Percentiles rank a stretch among this genome's conserved stretches.
Conservation (phyloP, 805 yeast genomes). For the Citeromyces nyonsensis region DNA sequence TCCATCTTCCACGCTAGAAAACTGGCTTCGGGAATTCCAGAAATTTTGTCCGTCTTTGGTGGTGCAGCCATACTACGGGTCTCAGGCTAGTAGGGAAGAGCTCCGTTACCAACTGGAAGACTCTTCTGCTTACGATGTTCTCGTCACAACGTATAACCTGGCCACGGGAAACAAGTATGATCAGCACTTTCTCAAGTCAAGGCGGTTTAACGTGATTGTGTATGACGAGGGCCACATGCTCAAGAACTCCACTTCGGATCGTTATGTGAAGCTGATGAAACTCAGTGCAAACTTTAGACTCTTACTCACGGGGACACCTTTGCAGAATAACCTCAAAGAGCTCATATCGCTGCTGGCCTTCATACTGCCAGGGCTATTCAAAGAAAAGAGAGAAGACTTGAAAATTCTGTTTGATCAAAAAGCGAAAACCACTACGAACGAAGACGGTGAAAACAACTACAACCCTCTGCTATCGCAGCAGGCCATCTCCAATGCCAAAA, state of each 20-base stretch:
- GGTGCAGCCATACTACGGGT: slow-evolving; percentile 91
- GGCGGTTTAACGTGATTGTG: slow-evolving; percentile 73
- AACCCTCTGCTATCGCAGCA: slow-evolving; percentile 81
- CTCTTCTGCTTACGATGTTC: slow-evolving; percentile 56
- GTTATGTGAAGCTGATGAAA: slow-evolving; percentile 79
- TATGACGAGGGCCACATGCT: slow-evolving; percentile 98
- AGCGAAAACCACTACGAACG: slow-evolving; percentile 45
- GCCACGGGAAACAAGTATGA: slow-evolving; percentile 83
- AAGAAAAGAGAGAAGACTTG: slow-evolving; percentile 69
- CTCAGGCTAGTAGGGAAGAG: slow-evolving; percentile 72
- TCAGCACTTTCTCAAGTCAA: slow-evolving; percentile 57
- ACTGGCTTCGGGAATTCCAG: slow-evolving; percentile 90
- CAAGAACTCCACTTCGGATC: slow-evolving; percentile 76
- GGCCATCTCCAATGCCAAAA: slow-evolving; percentile 84
- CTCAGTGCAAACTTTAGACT: slow-evolving; percentile 74
- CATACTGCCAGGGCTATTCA: slow-evolving; percentile 73
- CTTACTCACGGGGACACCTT: slow-evolving; percentile 89
- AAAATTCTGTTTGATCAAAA: slow-evolving; percentile 77
- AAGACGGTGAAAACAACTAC: slow-evolving; percentile 19
- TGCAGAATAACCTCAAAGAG: slow-evolving; percentile 86
- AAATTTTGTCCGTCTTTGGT: slow-evolving; percentile 72
- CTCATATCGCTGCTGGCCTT: slow-evolving; percentile 82
- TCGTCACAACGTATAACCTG: slow-evolving; percentile 86
- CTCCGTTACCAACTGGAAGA: slow-evolving; percentile 54
- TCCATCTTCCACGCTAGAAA: slow-evolving; percentile 92